Evolutionary conservation across 768 basidiomycete species (phyloP).

Genomic region (Lentinula raphanica): DNA sequence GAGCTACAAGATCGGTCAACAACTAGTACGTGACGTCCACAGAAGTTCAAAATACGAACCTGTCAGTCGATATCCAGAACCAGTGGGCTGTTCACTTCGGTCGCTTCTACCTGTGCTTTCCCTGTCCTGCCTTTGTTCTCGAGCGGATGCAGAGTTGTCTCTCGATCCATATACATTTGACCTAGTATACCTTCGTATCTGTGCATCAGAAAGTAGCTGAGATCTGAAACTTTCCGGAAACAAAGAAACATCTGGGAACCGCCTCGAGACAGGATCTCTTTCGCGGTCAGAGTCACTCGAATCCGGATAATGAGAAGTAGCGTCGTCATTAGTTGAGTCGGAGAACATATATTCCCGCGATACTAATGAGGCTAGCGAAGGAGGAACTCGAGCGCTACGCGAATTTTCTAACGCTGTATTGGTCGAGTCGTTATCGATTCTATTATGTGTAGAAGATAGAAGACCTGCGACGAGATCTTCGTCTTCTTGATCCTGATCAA

Average conservation of each 20-base stretch:
- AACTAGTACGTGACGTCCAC: not conserved
- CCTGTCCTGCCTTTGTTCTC: not conserved
- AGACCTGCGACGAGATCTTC: not conserved
- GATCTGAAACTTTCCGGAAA: slow-evolving; percentile 1
- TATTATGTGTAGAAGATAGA: not conserved
- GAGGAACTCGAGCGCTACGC: not conserved
- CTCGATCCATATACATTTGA: not conserved
- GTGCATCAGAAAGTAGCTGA: not conserved
- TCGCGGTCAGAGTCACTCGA: not conserved
- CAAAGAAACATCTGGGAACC: not conserved
- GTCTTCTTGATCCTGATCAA: slow-evolving; percentile 2
- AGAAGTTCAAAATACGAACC: not conserved
- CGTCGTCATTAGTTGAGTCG: not conserved
- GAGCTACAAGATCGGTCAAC: not conserved
- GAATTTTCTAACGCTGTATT: too few relatives aligned
- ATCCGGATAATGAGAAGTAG: not conserved
- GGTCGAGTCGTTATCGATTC: not conserved
- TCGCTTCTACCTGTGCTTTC: not conserved
- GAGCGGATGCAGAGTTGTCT: not conserved
- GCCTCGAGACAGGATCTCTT: not conserved
- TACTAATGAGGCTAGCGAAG: not conserved
- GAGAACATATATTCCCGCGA: not conserved
- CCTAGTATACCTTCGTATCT: not conserved
- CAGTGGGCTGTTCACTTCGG: not conserved
- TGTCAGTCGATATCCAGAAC: not conserved